Conservation (phyloP, 1,139 yeast species). For the Candida tetrigidarum region DNA sequence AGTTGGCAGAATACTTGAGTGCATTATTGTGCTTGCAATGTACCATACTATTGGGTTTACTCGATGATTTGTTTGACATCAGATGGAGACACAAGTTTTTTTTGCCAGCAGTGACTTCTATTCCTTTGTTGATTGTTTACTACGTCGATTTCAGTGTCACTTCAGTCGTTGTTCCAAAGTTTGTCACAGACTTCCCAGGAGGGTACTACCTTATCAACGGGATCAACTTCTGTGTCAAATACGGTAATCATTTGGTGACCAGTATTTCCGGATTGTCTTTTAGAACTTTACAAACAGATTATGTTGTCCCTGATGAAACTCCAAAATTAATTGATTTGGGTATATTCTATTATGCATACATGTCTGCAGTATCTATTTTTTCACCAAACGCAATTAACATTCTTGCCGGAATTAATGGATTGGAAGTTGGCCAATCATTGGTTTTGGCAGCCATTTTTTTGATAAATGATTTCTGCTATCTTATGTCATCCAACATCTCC, state of each 20-base stretch:
- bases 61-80: slow-evolving; percentile 93
- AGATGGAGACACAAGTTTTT: slow-evolving; percentile 98
- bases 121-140: slow-evolving; percentile 89
- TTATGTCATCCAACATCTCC: slow-evolving; percentile 43
- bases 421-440: slow-evolving; percentile 94
- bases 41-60: slow-evolving; percentile 83
- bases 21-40: slow-evolving; percentile 84
- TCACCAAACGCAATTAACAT: slow-evolving; percentile 98
- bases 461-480: slow-evolving; percentile 75
- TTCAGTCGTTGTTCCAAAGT: slow-evolving; percentile 81
- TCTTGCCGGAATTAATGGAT: slow-evolving; percentile 93
- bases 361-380: slow-evolving; percentile 90
- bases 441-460: slow-evolving; percentile 74
- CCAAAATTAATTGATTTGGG: slow-evolving; percentile 75
- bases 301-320: slow-evolving; percentile 29
- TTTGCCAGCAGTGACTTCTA: slow-evolving; percentile 91
- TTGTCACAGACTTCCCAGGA: slow-evolving; percentile 46
- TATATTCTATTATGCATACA: slow-evolving; percentile 76
- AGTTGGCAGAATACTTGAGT: slow-evolving; percentile 82
- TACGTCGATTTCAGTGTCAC: slow-evolving; percentile 96
- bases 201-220: slow-evolving; percentile 26
- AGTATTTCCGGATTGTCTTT: slow-evolving; percentile 42
- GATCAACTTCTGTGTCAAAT: slow-evolving; percentile 27
- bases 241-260: slow-evolving; percentile 40
- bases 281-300: slow-evolving; percentile 40